These are phyloP conservation scores for Mortierella polycephala DNA, from an alignment of 371 early-diverging fungal species.

Conservation along the genomic window DNA sequence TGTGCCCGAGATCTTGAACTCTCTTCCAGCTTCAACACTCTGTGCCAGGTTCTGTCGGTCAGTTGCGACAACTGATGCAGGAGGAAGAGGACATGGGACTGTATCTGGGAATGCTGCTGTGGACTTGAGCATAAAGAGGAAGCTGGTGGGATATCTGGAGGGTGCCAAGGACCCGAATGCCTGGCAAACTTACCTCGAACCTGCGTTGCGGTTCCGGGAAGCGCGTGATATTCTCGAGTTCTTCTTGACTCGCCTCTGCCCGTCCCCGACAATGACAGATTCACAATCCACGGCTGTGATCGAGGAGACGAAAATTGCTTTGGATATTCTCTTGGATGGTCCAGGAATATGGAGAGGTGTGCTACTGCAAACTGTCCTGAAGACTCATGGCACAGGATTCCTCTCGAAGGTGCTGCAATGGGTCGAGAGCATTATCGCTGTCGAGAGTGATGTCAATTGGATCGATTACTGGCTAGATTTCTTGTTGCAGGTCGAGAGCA, in stretches of 20 bases:
- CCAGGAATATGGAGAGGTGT: slow-evolving; percentile 34
- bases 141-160: slow-evolving; percentile 42
- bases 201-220: slow-evolving; percentile 29
- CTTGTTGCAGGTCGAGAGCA: slow-evolving; percentile 27
- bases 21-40: slow-evolving; percentile 46
- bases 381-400: slow-evolving; percentile 31
- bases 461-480: slow-evolving; percentile 28
- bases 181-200: slow-evolving; percentile 4
- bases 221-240: slow-evolving; percentile 50
- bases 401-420: slow-evolving; percentile 29
- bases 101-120: slow-evolving; percentile 8
- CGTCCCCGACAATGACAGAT: background rate
- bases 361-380: slow-evolving; percentile 24
- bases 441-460: slow-evolving; percentile 30
- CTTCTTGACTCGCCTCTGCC: slow-evolving; percentile 38
- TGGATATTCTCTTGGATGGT: slow-evolving; percentile 38
- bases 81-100: background rate
- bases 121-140: slow-evolving; percentile 35
- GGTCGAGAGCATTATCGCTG: slow-evolving; percentile 25
- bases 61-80: slow-evolving; percentile 14
- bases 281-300: background rate
- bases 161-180: slow-evolving; percentile 25
- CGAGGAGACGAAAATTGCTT: slow-evolving; percentile 34
- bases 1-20: slow-evolving; percentile 49
- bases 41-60: slow-evolving; percentile 48